Conservation (phyloP, 345 rosid species). For the Viola odorata region DNA sequence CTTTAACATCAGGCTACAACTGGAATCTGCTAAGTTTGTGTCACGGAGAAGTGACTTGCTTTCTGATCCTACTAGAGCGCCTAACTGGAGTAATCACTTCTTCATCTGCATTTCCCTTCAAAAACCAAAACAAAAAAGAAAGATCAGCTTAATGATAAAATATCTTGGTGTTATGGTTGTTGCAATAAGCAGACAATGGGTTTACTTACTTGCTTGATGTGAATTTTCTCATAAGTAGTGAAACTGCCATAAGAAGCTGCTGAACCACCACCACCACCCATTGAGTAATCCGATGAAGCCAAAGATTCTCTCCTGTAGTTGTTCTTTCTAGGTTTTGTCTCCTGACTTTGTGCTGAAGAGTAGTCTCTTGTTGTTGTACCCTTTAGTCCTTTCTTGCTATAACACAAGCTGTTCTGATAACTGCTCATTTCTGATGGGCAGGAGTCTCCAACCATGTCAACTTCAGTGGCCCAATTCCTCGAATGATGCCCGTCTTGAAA, state of each 20-base stretch:
- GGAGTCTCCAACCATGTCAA: slow-evolving; percentile 34
- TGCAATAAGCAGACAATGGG: not conserved
- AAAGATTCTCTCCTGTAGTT: slow-evolving; percentile 49
- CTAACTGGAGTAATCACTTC: slow-evolving; percentile 69
- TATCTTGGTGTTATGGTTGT: no score
- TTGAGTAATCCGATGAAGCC: slow-evolving; percentile 61
- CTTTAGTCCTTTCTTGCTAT: slow-evolving; percentile 20
- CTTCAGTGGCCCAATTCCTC: slow-evolving; percentile 31
- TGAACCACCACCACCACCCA: slow-evolving; percentile 3
- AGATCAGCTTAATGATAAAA: not conserved
- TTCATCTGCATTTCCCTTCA: slow-evolving; percentile 53
- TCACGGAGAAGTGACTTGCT: slow-evolving; percentile 46
- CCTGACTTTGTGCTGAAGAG: slow-evolving; percentile 42
- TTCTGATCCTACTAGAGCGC: slow-evolving; percentile 74
- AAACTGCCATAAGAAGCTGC: slow-evolving; percentile 72
- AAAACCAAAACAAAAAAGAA: slow-evolving; percentile 7
- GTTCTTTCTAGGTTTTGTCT: slow-evolving; percentile 31
- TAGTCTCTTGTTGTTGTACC: slow-evolving; percentile 1
- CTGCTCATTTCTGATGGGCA: slow-evolving; percentile 62
- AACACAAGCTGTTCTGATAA: slow-evolving; percentile 32
- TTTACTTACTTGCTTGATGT: slow-evolving; percentile 53
- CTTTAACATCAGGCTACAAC: not conserved
- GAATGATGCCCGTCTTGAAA: slow-evolving; percentile 25
- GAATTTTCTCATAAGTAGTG: slow-evolving; percentile 66
- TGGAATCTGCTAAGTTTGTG: not conserved